These are phyloP conservation scores for Candida maesae DNA, from an alignment of 805 yeast genomes.

Conservation along the genomic window DNA sequence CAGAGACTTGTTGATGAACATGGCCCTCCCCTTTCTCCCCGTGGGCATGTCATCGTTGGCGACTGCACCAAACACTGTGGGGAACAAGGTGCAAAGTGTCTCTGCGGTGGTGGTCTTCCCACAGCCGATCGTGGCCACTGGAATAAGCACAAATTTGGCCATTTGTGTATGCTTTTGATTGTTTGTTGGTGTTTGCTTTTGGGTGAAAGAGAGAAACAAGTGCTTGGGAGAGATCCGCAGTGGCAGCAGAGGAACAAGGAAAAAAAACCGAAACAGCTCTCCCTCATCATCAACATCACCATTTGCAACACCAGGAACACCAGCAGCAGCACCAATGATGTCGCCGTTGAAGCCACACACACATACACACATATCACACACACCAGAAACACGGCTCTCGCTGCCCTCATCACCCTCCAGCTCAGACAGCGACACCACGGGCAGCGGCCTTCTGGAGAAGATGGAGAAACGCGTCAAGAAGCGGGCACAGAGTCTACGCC, in stretches of 20 bases:
- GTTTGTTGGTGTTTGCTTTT: background rate
- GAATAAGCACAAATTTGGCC: constrained; percentile 58
- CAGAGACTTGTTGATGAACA: constrained; percentile 44
- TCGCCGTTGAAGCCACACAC: background rate
- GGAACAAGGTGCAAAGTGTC: constrained; percentile 52
- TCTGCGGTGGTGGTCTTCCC: constrained; percentile 85
- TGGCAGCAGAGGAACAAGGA: no score
- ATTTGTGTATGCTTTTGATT: background rate
- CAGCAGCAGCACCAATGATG: background rate
- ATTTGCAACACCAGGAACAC: background rate
- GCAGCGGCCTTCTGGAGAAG: constrained; percentile 5
- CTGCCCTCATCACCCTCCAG: background rate
- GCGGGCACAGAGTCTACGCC: constrained; percentile 2
- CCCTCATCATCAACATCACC: background rate
- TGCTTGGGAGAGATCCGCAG: background rate
- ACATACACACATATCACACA: no score
- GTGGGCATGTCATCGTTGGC: constrained; percentile 74
- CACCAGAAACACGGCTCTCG: no score
- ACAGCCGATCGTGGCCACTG: constrained; percentile 89
- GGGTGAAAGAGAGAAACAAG: no score
- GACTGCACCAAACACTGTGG: constrained; percentile 58
- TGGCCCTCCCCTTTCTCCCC: constrained; percentile 39
- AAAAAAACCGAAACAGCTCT: background rate
- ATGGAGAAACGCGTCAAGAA: constrained; percentile 5
- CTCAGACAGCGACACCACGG: constrained; percentile 3